Percentiles rank a stretch among this genome's conserved stretches.
phyloP scores from a whole-genome alignment of 257 asterid genomes.

The Parsonsia alboflavescens region DNA sequence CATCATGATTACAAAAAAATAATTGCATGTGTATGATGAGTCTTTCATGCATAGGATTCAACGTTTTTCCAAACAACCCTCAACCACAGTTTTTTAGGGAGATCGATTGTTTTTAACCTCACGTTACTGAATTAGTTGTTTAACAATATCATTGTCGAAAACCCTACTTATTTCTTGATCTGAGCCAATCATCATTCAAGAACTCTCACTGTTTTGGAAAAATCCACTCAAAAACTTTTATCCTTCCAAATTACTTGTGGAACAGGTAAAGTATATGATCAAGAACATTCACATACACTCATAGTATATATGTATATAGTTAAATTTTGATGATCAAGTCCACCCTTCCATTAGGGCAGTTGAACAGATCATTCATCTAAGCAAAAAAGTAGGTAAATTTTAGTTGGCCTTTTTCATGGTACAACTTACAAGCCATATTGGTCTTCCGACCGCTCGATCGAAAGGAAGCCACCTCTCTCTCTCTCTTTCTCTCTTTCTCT shows the following conservation, averaged over 20 bases:
- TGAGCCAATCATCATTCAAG: slow-evolving; percentile 15
- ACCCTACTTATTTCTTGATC: slow-evolving; percentile 15
- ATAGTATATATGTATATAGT: neutral
- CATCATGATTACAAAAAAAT: too few species aligned
- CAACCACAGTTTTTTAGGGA: slow-evolving; percentile 6
- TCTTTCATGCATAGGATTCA: neutral
- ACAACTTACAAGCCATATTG: slow-evolving; percentile 16
- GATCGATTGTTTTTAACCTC: slow-evolving; percentile 15
- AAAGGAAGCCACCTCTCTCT: slow-evolving; percentile 4
- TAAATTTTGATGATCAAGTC: slow-evolving; percentile 7
- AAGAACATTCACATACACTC: neutral
- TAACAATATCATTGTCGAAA: slow-evolving; percentile 14
- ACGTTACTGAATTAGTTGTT: slow-evolving; percentile 20
- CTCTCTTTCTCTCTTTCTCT: slow-evolving; percentile 2
- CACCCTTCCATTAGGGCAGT: slow-evolving; percentile 33
- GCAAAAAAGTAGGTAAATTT: slow-evolving; percentile 27
- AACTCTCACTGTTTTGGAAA: neutral
- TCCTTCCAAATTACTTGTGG: neutral
- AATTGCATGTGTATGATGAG: too few species aligned
- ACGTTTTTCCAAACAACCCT: slow-evolving; percentile 20
- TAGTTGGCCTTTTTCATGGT: slow-evolving; percentile 28
- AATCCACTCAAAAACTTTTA: neutral
- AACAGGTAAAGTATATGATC: neutral
- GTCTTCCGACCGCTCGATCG: slow-evolving; percentile 1
- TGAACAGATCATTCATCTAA: slow-evolving; percentile 27